A percentile compares a stretch with the other conserved stretches of the same genome.
These are phyloP conservation scores for Rhodotorula mucilaginosa DNA, from an alignment of 1,284 basidiomycete species.

Conservation along the genomic window DNA sequence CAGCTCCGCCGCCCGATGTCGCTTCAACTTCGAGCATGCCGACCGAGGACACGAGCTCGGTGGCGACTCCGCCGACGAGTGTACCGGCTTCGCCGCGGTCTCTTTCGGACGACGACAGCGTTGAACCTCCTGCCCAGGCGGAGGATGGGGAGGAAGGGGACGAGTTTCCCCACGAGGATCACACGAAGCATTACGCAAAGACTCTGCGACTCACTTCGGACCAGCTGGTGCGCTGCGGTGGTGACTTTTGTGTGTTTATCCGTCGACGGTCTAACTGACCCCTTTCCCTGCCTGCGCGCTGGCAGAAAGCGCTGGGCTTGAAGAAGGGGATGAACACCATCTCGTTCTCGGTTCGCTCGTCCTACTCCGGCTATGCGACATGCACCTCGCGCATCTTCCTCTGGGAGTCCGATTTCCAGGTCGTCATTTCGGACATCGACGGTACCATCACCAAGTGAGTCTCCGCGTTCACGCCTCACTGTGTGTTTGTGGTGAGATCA, in stretches of 20 bases:
- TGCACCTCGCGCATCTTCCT: conserved; percentile 93
- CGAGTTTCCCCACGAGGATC: conserved; percentile 16
- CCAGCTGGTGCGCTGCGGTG: conserved; percentile 61
- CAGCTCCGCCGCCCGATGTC: background rate
- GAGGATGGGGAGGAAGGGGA: conserved; percentile 1
- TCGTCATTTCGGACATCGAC: conserved; percentile 97
- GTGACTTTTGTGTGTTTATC: background rate
- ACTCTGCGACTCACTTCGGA: conserved; percentile 82
- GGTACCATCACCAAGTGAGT: conserved; percentile 96
- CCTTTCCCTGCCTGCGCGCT: background rate
- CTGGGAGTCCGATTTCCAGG: conserved; percentile 84
- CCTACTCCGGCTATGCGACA: conserved; percentile 78
- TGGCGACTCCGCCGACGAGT: conserved; percentile 24
- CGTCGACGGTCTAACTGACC: background rate
- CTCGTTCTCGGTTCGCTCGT: conserved; percentile 81
- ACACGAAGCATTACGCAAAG: conserved; percentile 75
- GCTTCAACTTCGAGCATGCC: conserved; percentile 11
- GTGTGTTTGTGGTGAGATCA: background rate
- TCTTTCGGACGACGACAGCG: conserved; percentile 1
- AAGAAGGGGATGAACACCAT: conserved; percentile 87
- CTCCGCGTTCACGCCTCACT: conserved; percentile 8
- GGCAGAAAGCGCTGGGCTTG: conserved; percentile 77
- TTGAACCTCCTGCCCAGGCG: background rate
- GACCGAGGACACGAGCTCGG: conserved; percentile 11
- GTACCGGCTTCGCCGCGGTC: conserved; percentile 31